A percentile compares a stretch with the other conserved stretches of the same genome.
Conservation (phyloP, 2,329 filamentous ascomycete species). For the Colletotrichum theobromicola region DNA sequence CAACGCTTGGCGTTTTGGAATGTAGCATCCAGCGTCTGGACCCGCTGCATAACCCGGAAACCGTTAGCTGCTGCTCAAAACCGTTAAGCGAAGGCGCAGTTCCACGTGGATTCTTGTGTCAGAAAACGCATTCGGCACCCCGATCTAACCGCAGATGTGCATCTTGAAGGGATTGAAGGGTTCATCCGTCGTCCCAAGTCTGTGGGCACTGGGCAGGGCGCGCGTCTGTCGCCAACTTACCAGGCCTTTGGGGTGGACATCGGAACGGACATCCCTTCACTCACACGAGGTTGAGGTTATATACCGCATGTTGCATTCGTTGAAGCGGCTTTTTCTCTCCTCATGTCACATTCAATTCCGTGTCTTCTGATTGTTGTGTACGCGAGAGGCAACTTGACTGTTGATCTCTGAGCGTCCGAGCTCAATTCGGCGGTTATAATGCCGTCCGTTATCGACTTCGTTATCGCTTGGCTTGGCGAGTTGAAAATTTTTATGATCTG, state of each 20-base stretch:
- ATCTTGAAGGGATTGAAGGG: neutral
- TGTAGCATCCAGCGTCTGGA: neutral
- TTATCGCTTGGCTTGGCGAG: neutral
- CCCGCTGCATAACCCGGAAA: neutral
- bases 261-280: neutral
- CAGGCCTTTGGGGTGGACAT: neutral
- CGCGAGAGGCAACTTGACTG: neutral
- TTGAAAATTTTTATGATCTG: neutral
- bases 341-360: neutral
- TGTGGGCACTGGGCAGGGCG: neutral
- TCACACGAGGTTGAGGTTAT: neutral
- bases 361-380: neutral
- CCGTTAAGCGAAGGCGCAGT: neutral
- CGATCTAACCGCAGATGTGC: neutral
- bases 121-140: neutral
- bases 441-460: neutral
- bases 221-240: slow-evolving; percentile 18
- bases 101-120: slow-evolving; percentile 16
- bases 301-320: neutral
- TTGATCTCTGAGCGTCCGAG: neutral
- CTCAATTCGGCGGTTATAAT: neutral
- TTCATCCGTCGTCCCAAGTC: neutral
- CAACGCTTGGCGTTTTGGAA: slow-evolving; percentile 15
- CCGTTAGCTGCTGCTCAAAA: neutral
- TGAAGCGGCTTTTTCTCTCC: neutral